These are phyloP conservation scores for Vaccinium vitisidaea DNA, from an alignment of 148 eudicot genomes.

Conservation along the genomic window DNA sequence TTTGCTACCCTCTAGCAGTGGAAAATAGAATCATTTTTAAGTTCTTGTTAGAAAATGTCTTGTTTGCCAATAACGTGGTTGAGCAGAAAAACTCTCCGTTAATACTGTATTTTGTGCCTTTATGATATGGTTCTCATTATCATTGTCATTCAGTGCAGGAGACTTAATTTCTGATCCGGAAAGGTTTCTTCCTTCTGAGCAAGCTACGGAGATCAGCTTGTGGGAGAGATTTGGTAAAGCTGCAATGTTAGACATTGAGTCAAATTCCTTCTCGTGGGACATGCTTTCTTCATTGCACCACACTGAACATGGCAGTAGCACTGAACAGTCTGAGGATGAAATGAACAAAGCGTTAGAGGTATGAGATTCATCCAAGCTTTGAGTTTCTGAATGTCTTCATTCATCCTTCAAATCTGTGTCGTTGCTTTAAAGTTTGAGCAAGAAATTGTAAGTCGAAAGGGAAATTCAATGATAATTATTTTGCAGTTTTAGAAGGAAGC, in stretches of 20 bases:
- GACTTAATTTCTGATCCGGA: slow-evolving; percentile 41
- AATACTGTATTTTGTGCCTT: not conserved
- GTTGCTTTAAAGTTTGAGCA: not conserved
- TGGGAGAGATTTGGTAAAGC: slow-evolving; percentile 96
- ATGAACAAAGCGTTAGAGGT: slow-evolving; percentile 88
- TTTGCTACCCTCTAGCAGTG: not conserved
- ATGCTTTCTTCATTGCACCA: slow-evolving; percentile 94
- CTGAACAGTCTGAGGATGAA: slow-evolving; percentile 89
- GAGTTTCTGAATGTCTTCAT: not conserved
- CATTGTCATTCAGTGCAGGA: slow-evolving; percentile 58
- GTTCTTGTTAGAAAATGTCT: not conserved
- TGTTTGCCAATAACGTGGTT: not conserved
- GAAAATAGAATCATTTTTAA: not conserved
- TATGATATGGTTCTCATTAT: slow-evolving; percentile 12
- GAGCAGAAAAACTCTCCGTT: not conserved
- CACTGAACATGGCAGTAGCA: slow-evolving; percentile 78
- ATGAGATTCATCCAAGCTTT: slow-evolving; percentile 16
- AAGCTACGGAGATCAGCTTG: slow-evolving; percentile 61
- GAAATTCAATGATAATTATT: not conserved
- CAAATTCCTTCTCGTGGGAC: slow-evolving; percentile 87
- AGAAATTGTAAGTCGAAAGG: not conserved
- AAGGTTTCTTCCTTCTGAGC: slow-evolving; percentile 47
- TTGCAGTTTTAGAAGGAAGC: slow-evolving; percentile 1
- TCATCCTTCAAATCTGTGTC: not conserved
- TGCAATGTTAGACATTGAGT: slow-evolving; percentile 78